These are phyloP conservation scores for Lumnitzera littorea DNA, from an alignment of 345 rosid species.

Conservation along the genomic window DNA sequence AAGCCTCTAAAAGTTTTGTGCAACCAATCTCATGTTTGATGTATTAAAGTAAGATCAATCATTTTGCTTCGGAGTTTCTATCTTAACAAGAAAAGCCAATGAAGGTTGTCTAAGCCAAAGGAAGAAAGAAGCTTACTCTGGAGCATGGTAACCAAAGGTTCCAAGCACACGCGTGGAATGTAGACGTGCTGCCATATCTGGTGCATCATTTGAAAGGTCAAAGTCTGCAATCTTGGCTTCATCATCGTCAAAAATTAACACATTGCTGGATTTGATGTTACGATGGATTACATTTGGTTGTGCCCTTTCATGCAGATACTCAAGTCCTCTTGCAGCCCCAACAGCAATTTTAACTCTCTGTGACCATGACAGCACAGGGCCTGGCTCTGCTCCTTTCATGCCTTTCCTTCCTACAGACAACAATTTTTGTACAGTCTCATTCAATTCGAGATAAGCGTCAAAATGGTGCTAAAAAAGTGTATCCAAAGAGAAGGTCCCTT, in stretches of 20 bases:
- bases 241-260: constrained; percentile 9
- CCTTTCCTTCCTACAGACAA: constrained; percentile 3
- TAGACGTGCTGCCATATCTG: constrained; percentile 8
- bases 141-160: constrained; percentile 16
- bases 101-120: not conserved
- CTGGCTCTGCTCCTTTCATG: constrained; percentile 8
- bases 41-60: too few species aligned
- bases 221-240: constrained; percentile 5
- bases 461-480: too few species aligned
- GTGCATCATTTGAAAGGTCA: constrained; percentile 11
- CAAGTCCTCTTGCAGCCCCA: constrained; percentile 11
- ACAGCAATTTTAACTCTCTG: constrained; percentile 15
- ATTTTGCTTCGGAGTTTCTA: too few species aligned
- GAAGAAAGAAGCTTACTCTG: constrained; percentile 2
- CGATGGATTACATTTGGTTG: constrained; percentile 5
- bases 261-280: constrained; percentile 7
- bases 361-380: constrained; percentile 10
- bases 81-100: too few species aligned
- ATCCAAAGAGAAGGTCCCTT: not conserved
- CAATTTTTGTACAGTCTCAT: too few species aligned
- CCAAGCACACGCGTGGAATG: constrained; percentile 11
- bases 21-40: too few species aligned
- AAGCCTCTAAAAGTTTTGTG: too few species aligned
- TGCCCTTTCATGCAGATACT: constrained; percentile 8
- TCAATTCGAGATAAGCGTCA: too few species aligned